Base-by-base conservation (phyloP, 139 green algal genomes). In the Chloropicon primus region DNA sequence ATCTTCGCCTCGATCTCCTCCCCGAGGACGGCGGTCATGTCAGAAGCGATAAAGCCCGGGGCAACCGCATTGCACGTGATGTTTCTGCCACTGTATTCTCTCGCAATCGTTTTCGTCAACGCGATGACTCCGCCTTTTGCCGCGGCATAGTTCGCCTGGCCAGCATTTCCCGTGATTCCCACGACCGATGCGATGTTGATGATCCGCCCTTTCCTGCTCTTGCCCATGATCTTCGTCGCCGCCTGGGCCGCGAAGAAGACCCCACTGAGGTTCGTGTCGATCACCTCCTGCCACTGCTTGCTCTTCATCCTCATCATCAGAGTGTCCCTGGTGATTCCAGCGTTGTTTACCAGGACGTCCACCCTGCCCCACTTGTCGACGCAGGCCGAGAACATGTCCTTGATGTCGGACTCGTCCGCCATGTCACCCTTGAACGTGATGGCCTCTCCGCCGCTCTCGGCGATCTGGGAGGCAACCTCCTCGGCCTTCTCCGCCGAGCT, bases 221-320 rank as follows among this genome's bases (percentile, higher is more conserved):
- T 96, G 78, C 75, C 80, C 93, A 97, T 97, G 24, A 97, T 28
- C 86, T 97, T 97, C 71, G 87, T 89, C n/a, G 91, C 93, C 24
- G 88, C 89, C 91, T 97, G 93, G 3, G 86, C 90, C 71, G 86
- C 87, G 77, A 91, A 94, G 86, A 99, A 99, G 17, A 98, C 94
- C 72, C 88, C 90, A 0, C 88, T 89, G 23, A 99, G 92, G 90
- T 99, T 99, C 81, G 91, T 92, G 83, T 97, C 87, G 74, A 99
- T 97, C 25, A 99, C 96, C 2, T 94, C 92, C 26, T 99, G 85
- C 96, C 94, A 98, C 84, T 92, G 84, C 25, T 94, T 88, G 0
- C 88, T 89, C 92, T 98, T 99, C 96, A 99, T 99, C 83, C 96
- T 91, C 93, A 97, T 96, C 86, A 99, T 94, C 25, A 99, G 84